These are phyloP conservation scores for Acacia concinna DNA, from an alignment of 331 rosid species.

Conservation along the genomic window DNA sequence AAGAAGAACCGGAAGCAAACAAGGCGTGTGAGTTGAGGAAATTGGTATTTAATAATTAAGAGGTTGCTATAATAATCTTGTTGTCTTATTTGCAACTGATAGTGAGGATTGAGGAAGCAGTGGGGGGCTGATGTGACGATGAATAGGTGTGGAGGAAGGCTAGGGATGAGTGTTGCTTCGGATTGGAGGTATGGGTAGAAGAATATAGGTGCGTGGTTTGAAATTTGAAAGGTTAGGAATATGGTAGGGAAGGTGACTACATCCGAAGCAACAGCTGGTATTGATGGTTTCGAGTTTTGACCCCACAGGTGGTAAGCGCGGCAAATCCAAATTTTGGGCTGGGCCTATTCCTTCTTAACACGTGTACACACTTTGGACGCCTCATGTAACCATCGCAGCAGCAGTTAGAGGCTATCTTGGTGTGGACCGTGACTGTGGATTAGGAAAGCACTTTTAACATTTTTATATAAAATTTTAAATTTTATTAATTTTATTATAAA, in stretches of 20 bases:
- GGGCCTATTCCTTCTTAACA: background rate
- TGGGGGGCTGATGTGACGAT: constrained; percentile 19
- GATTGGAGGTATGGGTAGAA: background rate
- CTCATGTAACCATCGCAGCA: background rate
- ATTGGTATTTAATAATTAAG: background rate
- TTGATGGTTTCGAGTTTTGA: constrained; percentile 22
- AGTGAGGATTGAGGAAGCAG: constrained; percentile 5
- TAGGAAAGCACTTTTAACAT: no score
- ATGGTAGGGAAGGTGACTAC: constrained; percentile 4
- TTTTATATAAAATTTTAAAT: no score
- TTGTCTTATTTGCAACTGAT: constrained; percentile 39
- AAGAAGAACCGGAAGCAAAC: background rate
- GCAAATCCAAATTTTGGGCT: constrained; percentile 49
- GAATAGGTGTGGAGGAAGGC: background rate
- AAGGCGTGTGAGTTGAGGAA: constrained; percentile 26
- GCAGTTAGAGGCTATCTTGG: background rate
- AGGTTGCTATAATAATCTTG: background rate
- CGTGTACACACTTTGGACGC: constrained; percentile 4
- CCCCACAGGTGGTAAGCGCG: constrained; percentile 32
- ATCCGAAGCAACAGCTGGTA: constrained; percentile 39
- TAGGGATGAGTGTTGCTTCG: constrained; percentile 28
- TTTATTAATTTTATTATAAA: no score
- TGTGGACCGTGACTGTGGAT: no score
- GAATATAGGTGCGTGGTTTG: background rate
- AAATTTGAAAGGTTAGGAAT: background rate